phyloP scores from a whole-genome alignment of 208 protist species.

The Crithidia mellificae region DNA sequence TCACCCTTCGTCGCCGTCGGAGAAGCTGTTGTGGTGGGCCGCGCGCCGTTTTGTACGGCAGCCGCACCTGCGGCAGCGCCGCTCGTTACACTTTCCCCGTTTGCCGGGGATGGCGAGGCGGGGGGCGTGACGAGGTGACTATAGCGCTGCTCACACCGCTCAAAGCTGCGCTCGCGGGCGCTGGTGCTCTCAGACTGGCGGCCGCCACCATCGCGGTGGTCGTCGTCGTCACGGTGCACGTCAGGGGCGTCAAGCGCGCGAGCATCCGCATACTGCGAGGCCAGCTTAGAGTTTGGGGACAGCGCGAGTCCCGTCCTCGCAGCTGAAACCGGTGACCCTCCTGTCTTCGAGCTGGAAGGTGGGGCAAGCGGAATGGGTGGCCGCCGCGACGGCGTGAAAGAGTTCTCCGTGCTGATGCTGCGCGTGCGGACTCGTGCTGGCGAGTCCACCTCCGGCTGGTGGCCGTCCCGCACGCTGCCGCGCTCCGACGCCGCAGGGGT shows the following conservation, averaged over 20 bases:
- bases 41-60: no score
- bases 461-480: no score
- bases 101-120: background rate
- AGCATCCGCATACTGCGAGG: no score
- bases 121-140: slow-evolving; percentile 22
- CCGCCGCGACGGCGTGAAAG: background rate
- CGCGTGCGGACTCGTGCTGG: background rate
- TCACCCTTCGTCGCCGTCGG: no score
- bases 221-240: no score
- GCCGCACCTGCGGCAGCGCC: background rate
- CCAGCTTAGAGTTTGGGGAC: no score
- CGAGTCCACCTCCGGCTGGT: background rate
- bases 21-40: no score
- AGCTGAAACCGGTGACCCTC: background rate
- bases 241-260: no score
- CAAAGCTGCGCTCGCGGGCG: slow-evolving; percentile 34
- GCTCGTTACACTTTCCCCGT: background rate
- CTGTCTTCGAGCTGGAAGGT: background rate
- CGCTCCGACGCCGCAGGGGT: background rate
- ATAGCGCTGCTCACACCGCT: slow-evolving; percentile 42
- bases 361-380: slow-evolving; percentile 9
- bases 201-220: no score
- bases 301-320: no score
- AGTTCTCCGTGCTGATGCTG: background rate
- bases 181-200: no score